Conservation (phyloP, 305 asterid genomes). For the Fraxinus dipetala region DNA sequence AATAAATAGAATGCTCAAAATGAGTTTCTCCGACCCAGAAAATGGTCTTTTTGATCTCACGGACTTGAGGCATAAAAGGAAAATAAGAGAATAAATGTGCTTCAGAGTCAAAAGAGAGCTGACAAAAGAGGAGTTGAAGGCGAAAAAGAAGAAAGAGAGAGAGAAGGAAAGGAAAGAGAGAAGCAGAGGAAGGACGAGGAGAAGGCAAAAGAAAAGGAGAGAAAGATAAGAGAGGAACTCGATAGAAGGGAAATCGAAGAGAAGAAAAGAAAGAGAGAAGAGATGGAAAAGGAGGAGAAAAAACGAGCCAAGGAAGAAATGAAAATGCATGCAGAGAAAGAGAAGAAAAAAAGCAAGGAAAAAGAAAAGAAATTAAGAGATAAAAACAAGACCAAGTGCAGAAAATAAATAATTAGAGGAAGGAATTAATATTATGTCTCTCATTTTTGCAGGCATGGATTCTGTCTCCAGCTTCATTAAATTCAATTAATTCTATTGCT, state of each 20-base stretch:
- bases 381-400: not conserved
- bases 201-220: not conserved
- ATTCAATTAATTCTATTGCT: not conserved
- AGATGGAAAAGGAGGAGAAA: slow-evolving; percentile 2
- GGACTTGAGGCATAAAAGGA: not conserved
- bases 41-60: not conserved
- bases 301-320: not conserved
- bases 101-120: slow-evolving; percentile 4
- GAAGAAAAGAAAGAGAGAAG: slow-evolving; percentile 1
- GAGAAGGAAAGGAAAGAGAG: not conserved
- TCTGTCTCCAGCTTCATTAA: not conserved
- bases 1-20: not conserved
- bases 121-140: slow-evolving; percentile 1
- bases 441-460: not conserved
- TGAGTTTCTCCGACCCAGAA: not conserved
- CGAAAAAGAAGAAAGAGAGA: not conserved
- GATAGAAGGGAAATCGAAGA: not conserved
- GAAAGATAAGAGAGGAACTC: not conserved
- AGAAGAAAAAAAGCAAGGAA: not conserved
- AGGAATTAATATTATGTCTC: not conserved
- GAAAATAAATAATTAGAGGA: not conserved
- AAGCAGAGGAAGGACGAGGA: not conserved
- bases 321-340: not conserved
- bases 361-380: not conserved
- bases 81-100: not conserved